phyloP scores from a whole-genome alignment of 1,284 basidiomycete genomes.

The Gymnopus androsaceus region DNA sequence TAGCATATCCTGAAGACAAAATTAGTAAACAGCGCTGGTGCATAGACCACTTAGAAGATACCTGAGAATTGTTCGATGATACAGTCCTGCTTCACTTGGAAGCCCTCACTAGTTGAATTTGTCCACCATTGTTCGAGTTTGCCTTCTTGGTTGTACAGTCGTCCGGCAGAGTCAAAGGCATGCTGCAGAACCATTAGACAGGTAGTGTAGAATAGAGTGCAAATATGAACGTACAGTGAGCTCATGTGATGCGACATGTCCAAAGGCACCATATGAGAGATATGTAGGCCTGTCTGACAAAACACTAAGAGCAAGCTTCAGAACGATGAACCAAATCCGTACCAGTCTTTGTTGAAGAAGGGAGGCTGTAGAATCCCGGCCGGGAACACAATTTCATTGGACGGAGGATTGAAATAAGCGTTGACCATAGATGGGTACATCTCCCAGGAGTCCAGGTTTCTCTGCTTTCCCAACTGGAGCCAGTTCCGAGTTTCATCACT shows the following conservation, averaged over 20 bases:
- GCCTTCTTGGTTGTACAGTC: constrained; percentile 78
- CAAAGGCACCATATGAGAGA: constrained; percentile 90
- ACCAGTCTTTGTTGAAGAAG: constrained; percentile 89
- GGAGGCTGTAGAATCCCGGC: constrained; percentile 93
- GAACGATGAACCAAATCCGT: constrained; percentile 22
- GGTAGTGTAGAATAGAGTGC: background rate
- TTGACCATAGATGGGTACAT: constrained; percentile 85
- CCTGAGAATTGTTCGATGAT: constrained; percentile 91
- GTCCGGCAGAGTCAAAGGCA: constrained; percentile 91
- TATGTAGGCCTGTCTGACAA: constrained; percentile 86
- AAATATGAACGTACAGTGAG: constrained; percentile 60
- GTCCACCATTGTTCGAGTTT: constrained; percentile 91
- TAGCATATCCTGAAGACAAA: constrained; percentile 83
- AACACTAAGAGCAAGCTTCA: constrained; percentile 13
- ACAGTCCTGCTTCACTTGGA: constrained; percentile 84
- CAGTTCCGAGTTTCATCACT: constrained; percentile 69
- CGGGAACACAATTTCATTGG: constrained; percentile 94
- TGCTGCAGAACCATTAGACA: constrained; percentile 56
- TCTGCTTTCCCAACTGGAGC: constrained; percentile 71
- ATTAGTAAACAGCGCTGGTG: too few species aligned
- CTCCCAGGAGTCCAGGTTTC: constrained; percentile 83
- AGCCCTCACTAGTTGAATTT: constrained; percentile 80
- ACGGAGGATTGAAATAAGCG: constrained; percentile 80
- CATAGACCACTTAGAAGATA: too few species aligned
- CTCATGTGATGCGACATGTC: constrained; percentile 88